Conservation (phyloP, 805 yeast genomes). For the Dipodascopsis uninucleata region DNA sequence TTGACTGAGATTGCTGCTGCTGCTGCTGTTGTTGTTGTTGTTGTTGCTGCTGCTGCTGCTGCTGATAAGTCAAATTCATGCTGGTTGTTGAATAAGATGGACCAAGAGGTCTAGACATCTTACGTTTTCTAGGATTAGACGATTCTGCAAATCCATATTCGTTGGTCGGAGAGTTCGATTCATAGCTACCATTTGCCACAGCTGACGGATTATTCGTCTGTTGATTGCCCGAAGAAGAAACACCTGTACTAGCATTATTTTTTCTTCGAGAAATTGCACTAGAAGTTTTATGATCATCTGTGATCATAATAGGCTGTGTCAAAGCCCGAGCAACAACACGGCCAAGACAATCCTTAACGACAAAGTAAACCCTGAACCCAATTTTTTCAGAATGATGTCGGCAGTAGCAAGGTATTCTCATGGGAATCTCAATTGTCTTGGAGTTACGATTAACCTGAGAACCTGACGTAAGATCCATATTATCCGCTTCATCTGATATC, state of each 20-base stretch:
- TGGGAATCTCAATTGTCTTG: slow-evolving; percentile 47
- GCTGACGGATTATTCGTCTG: slow-evolving; percentile 17
- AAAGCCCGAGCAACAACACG: slow-evolving; percentile 66
- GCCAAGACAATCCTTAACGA: slow-evolving; percentile 58
- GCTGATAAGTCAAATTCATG: slow-evolving; percentile 1
- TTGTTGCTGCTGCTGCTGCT: slow-evolving; percentile 2
- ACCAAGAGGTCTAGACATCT: too few relatives aligned
- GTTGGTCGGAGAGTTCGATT: slow-evolving; percentile 19
- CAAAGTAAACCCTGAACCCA: slow-evolving; percentile 57
- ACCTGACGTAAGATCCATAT: background rate
- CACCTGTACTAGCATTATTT: background rate
- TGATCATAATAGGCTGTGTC: slow-evolving; percentile 77
- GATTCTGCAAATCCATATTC: slow-evolving; percentile 19
- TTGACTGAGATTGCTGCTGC: slow-evolving; percentile 5
- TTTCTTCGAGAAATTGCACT: slow-evolving; percentile 19
- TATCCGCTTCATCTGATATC: slow-evolving; percentile 34
- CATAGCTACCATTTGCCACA: slow-evolving; percentile 16
- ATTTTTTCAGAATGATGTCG: slow-evolving; percentile 87
- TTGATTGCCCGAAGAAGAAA: slow-evolving; percentile 1
- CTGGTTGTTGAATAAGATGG: slow-evolving; percentile 4
- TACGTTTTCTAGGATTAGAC: slow-evolving; percentile 20
- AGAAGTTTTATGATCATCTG: slow-evolving; percentile 81
- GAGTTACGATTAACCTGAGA: slow-evolving; percentile 26
- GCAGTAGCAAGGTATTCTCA: slow-evolving; percentile 92
- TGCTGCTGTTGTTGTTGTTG: slow-evolving; percentile 3